Evolutionary conservation across 495 filamentous ascomycete genomes (phyloP).

Genomic region (Penicillium atrosanguineum): DNA sequence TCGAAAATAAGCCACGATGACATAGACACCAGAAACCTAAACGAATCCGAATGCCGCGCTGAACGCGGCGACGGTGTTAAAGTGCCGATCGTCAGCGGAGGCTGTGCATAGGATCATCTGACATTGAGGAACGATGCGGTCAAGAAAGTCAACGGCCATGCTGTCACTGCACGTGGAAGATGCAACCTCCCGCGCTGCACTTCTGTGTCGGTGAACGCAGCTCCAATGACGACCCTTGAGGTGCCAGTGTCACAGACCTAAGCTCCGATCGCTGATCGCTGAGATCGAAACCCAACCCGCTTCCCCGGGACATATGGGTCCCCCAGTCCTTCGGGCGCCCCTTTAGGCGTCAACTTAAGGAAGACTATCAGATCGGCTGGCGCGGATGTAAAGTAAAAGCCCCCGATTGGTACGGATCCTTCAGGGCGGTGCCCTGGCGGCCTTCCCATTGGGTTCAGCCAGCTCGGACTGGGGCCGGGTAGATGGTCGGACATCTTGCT

Average conservation of each 20-base stretch:
- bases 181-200: constrained; percentile 9
- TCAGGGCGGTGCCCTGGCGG: constrained; percentile 15
- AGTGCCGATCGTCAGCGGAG: neutral
- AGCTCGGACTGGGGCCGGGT: constrained; percentile 2
- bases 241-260: neutral
- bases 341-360: constrained; percentile 1
- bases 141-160: constrained; percentile 13
- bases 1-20: neutral
- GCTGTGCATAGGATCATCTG: constrained; percentile 9
- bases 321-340: constrained; percentile 2
- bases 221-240: neutral
- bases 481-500: constrained; percentile 10
- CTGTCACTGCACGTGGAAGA: constrained; percentile 14
- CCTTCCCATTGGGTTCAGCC: constrained; percentile 18
- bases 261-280: constrained; percentile 15
- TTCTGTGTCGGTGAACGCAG: neutral
- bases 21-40: neutral
- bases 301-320: constrained; percentile 1
- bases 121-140: constrained; percentile 5
- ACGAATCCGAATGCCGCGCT: constrained; percentile 9
- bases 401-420: constrained; percentile 26
- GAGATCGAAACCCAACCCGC: constrained; percentile 15
- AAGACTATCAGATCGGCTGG: constrained; percentile 23
- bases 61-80: constrained; percentile 7
- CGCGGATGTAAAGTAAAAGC: constrained; percentile 15